These are phyloP conservation scores for Fusarium burgessii DNA, from an alignment of 2,329 filamentous ascomycete species.

Conservation along the genomic window DNA sequence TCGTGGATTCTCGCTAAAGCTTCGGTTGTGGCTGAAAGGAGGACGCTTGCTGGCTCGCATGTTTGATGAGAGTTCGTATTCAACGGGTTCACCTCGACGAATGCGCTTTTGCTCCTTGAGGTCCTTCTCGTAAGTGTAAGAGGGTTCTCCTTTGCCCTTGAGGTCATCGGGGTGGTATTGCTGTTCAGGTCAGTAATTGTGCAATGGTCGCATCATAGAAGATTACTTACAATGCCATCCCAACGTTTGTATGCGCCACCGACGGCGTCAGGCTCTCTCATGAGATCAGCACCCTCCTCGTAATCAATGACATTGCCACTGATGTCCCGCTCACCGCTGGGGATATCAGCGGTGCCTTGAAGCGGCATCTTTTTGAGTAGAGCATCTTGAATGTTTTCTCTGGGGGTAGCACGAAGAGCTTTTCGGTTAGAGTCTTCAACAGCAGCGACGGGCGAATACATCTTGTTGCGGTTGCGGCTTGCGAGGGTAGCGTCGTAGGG, in stretches of 20 bases:
- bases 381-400: constrained; percentile 80
- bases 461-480: constrained; percentile 75
- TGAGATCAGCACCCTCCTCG: constrained; percentile 86
- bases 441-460: constrained; percentile 79
- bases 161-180: constrained; percentile 80
- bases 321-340: constrained; percentile 76
- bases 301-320: constrained; percentile 81
- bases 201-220: background rate
- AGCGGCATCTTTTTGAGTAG: constrained; percentile 80
- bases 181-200: constrained; percentile 51
- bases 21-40: constrained; percentile 56
- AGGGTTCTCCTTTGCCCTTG: constrained; percentile 85
- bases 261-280: constrained; percentile 75
- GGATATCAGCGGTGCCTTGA: constrained; percentile 82
- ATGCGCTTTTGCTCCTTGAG: constrained; percentile 67
- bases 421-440: constrained; percentile 78
- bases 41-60: constrained; percentile 36
- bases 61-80: constrained; percentile 63
- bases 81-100: constrained; percentile 50
- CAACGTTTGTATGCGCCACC: constrained; percentile 85
- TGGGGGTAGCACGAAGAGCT: constrained; percentile 83
- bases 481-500: constrained; percentile 87
- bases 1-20: constrained; percentile 55
- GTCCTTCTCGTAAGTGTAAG: constrained; percentile 76
- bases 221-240: constrained; percentile 73